Conservation (phyloP, 2,329 filamentous ascomycete genomes). For the Amauroascus verrucosus region DNA sequence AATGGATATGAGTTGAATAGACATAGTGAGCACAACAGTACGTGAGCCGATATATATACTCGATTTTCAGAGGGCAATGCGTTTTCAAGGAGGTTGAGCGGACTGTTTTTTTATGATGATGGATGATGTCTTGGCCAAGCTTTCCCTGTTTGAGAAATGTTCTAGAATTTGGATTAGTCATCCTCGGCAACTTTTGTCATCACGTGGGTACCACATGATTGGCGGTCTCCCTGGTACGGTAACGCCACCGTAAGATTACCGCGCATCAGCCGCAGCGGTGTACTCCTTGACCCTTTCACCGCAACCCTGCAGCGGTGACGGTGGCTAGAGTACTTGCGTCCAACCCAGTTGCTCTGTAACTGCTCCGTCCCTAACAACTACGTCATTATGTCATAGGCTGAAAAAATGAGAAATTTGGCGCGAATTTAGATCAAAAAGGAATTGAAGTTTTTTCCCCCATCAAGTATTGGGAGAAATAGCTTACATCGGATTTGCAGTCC, state of each 20-base stretch:
- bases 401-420: not conserved
- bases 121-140: not conserved
- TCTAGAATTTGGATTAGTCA: conserved; percentile 6
- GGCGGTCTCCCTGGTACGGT: not conserved
- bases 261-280: conserved; percentile 4
- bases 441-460: not conserved
- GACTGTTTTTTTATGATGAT: too few species aligned
- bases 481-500: too few species aligned
- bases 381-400: conserved; percentile 3
- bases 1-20: too few species aligned
- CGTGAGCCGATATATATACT: too few species aligned
- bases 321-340: not conserved
- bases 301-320: not conserved
- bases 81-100: too few species aligned
- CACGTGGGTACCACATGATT: not conserved
- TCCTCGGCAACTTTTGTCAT: not conserved
- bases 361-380: not conserved
- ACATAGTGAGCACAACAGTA: too few species aligned
- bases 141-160: not conserved
- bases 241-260: conserved; percentile 7
- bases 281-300: not conserved
- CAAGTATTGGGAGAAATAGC: too few species aligned
- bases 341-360: not conserved
- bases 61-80: too few species aligned
- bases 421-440: not conserved